Evolutionary conservation across 345 rosid genomes (phyloP).

Genomic region (Citrus reticulata): DNA sequence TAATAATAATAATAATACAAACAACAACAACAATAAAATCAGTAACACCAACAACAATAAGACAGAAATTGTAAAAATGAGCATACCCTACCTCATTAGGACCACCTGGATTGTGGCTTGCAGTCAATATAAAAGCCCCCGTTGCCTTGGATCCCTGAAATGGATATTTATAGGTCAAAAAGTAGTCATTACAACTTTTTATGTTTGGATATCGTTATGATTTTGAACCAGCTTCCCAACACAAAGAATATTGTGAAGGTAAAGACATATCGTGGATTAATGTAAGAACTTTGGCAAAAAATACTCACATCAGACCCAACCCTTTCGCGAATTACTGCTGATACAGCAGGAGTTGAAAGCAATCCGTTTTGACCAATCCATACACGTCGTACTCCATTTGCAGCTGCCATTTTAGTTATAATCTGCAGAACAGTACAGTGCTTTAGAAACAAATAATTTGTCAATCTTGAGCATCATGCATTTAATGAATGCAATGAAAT

Average conservation of each 20-base stretch:
- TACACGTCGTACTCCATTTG: constrained; percentile 87
- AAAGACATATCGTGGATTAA: background rate
- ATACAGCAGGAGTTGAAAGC: constrained; percentile 99
- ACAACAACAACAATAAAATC: background rate
- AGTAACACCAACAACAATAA: background rate
- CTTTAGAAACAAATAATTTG: background rate
- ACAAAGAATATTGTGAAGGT: background rate
- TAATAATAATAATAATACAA: background rate
- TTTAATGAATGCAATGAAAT: background rate
- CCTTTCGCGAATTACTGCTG: constrained; percentile 95
- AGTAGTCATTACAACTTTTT: constrained; percentile 7
- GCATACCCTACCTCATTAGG: constrained; percentile 69
- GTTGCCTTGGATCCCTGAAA: constrained; percentile 91
- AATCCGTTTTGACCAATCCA: constrained; percentile 97
- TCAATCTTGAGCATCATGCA: background rate
- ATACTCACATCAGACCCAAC: constrained; percentile 82
- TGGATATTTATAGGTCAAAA: constrained; percentile 16
- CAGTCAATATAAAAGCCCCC: constrained; percentile 95
- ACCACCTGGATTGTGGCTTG: constrained; percentile 99
- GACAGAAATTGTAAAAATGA: background rate
- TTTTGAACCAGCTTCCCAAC: background rate
- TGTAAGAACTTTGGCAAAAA: background rate
- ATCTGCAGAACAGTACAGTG: constrained; percentile 43
- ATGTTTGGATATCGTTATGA: background rate
- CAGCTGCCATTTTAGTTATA: constrained; percentile 91